Evolutionary conservation across 768 basidiomycete genomes (phyloP), one percentile per base, ranked within the genome.

Genomic region (Tylopilus subfusipes): DNA sequence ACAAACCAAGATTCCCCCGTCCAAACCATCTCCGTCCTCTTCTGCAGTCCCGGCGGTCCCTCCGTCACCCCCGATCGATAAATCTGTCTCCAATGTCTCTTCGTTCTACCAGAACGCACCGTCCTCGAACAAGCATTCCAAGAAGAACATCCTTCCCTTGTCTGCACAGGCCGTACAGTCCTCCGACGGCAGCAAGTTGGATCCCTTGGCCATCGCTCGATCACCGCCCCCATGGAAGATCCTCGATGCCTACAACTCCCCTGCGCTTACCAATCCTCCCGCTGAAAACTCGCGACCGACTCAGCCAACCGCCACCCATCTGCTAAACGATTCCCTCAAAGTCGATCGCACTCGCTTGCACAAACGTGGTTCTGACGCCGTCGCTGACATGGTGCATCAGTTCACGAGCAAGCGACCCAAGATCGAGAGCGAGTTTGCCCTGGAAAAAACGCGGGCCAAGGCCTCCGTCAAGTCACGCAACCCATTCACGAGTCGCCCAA

Each of bases 171-270:
- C 58, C 0, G 56, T 66, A 18, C 58, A 55, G 19, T 44, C 68
- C 29, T 48, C 46, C 33, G 21, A 59, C 36, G 48, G 50, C 30
- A 30, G 38, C 4, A 52, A 48, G 45, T 30, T 48, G 43, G 64
- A 72, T 42, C 58, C 63, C 25, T 27, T 70, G 40, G 70, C 69
- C 43, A 25, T 70, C 38, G 59, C 61, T 48, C 64, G 69, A 42
- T 31, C 49, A 5, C 68, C 69, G 4, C 69, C 67, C 21, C 56
- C 64, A 5, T 70, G 70, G 70, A 62, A 50, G 8, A 29, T 22
- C 18, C 38, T 60, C 13, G 58, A 59, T 18, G 33, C 29, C 39
- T 14, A 21, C 42, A 51, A 12, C 9, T 2, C 39, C 27, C 19
- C 14, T 27, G 30, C 16, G 27, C 29, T 25, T 39, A 22, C n/a